Base-by-base conservation (phyloP, 805 yeast species). In the Candida parachauliodes region DNA sequence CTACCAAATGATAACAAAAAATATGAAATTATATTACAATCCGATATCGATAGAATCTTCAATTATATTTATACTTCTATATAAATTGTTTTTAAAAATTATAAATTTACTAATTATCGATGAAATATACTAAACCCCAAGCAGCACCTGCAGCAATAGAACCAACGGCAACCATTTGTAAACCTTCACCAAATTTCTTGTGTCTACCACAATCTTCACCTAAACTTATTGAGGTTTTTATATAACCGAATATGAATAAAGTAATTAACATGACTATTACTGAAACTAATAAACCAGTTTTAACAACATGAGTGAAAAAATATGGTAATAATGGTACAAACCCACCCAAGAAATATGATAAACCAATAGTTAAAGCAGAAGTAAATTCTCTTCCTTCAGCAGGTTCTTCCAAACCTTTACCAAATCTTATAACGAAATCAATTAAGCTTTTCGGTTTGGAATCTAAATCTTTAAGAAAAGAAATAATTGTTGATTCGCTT, bases 121-220 rank as follows among this genome's bases (percentile, higher is more conserved):
- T 79, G 46, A 82, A 59, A 57, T 80, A 83, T 23, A 91, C 98
- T 56, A 89, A 76, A 31, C 77, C 78, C 95, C 96, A 91, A 8
- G 98, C 98, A 17, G 95, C 85, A 4, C 96, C 95, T 4, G 98
- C 98, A 16, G 98, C 98, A 22, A 84, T 67, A n/a, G 97, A 94
- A 27, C 98, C 98, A 35, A 87, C 89, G n/a, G 83, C 62, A 37
- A 88, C 80, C 98, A 93, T 91, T 63, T 88, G 94, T 14, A 83
- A 40, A 30, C 97, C 98, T 60, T 89, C 96, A 36, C 70, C 64
- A 3, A 83, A 63, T 53, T 82, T 83, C 46, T 76, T 77, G 45
- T 56, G 51, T 2, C 57, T 52, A n/a, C 86, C 73, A 49, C 85
- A 77, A 44, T 80, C 88, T 17, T 77, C 79, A 39, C 94, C 95